These are phyloP conservation scores for Neonectria faginata DNA, from an alignment of 2,329 filamentous ascomycete species.

Conservation along the genomic window DNA sequence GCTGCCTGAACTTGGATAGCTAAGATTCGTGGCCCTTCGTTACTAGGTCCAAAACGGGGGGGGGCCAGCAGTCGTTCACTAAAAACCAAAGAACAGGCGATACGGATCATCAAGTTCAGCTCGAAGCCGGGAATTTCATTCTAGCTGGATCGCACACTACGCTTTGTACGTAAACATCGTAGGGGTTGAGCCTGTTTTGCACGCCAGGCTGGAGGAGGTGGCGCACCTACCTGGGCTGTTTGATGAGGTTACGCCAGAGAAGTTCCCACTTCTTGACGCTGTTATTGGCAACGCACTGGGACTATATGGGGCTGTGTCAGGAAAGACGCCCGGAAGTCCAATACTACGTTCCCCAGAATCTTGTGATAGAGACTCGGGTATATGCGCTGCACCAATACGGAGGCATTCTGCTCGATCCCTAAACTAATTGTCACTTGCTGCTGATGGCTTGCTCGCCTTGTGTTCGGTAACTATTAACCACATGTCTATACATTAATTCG, in stretches of 20 bases:
- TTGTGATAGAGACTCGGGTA: constrained; percentile 26
- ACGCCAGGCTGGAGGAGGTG: constrained; percentile 10
- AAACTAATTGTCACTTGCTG: neutral
- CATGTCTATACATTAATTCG: neutral
- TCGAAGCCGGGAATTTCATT: constrained; percentile 25
- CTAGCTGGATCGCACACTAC: constrained; percentile 31
- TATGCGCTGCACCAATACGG: constrained; percentile 27
- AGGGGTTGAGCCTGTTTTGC: constrained; percentile 7
- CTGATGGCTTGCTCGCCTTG: accelerated
- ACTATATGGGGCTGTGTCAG: constrained; percentile 33
- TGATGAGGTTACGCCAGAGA: constrained; percentile 14
- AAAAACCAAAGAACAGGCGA: too few relatives aligned
- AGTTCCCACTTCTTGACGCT: constrained; percentile 19
- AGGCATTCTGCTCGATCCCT: neutral
- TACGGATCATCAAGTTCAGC: constrained; percentile 9
- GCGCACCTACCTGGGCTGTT: constrained; percentile 5
- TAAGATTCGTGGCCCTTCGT: too few relatives aligned
- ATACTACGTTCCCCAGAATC: constrained; percentile 9
- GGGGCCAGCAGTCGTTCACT: too few relatives aligned
- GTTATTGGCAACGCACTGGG: constrained; percentile 31
- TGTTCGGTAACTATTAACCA: neutral
- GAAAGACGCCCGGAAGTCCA: constrained; percentile 9
- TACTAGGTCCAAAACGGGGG: too few relatives aligned
- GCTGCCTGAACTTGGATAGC: too few relatives aligned
- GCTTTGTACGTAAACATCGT: constrained; percentile 8